phyloP scores from a whole-genome alignment of 2,329 filamentous ascomycete genomes.

The Colletotrichum coccodes region DNA sequence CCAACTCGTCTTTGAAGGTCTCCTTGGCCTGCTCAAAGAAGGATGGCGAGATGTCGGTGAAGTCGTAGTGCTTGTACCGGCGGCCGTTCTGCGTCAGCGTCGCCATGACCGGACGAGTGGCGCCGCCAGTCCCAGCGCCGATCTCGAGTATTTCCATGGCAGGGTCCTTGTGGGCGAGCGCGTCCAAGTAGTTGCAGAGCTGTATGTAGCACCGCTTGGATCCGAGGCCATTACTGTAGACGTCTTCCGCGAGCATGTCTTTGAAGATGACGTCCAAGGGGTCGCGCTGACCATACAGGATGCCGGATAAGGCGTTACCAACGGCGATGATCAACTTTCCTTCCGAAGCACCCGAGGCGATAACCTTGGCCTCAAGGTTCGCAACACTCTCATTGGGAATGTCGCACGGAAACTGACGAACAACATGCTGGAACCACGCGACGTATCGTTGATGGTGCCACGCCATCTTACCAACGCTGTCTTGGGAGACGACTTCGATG shows the following conservation, averaged over 20 bases:
- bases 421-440: constrained; percentile 32
- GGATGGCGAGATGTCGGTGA: constrained; percentile 50
- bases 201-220: constrained; percentile 33
- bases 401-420: background rate
- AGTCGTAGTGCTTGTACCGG: constrained; percentile 42
- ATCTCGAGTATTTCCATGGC: constrained; percentile 48
- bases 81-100: constrained; percentile 21
- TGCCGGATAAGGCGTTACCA: constrained; percentile 35
- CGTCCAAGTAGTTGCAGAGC: constrained; percentile 36
- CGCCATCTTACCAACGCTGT: background rate
- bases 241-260: constrained; percentile 37
- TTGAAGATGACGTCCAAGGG: constrained; percentile 42
- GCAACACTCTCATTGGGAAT: background rate
- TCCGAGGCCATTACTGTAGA: constrained; percentile 38
- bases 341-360: constrained; percentile 27
- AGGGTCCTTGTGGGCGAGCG: constrained; percentile 42
- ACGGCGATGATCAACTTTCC: constrained; percentile 37
- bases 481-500: background rate
- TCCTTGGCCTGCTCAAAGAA: constrained; percentile 48
- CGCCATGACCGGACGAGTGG: constrained; percentile 40
- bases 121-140: constrained; percentile 46
- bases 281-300: constrained; percentile 39
- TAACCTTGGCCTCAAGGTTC: constrained; percentile 28
- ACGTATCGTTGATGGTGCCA: constrained; percentile 32
- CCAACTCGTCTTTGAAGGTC: constrained; percentile 35